phyloP scores from a whole-genome alignment of 2,329 filamentous ascomycete genomes.

The Exophiala lecanii-corni region DNA sequence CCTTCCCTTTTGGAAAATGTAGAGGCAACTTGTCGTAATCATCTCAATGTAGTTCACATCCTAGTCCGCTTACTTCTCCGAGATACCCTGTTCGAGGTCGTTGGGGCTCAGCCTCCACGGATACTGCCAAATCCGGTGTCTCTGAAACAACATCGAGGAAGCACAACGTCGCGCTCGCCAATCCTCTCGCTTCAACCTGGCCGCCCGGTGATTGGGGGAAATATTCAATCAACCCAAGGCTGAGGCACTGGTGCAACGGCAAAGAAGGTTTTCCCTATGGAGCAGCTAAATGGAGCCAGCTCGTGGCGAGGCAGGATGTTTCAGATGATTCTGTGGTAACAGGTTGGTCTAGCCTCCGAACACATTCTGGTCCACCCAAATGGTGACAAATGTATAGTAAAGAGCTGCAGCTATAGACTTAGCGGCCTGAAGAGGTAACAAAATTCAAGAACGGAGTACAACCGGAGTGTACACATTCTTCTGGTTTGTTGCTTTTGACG shows the following conservation, averaged over 20 bases:
- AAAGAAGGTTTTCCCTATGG: conserved; percentile 8
- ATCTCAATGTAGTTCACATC: conserved; percentile 9
- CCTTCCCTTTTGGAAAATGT: not conserved
- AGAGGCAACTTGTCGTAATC: conserved; percentile 9
- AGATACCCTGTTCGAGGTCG: conserved; percentile 2
- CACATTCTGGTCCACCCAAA: no score
- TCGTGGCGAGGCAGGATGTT: conserved; percentile 11
- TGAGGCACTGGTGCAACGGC: conserved; percentile 21
- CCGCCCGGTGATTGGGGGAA: not conserved
- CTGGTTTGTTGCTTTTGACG: no score
- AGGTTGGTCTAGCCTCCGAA: conserved; percentile 3
- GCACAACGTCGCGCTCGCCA: not conserved
- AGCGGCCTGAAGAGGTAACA: no score
- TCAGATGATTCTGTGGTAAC: no score
- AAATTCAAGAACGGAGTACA: no score
- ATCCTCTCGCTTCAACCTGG: not conserved
- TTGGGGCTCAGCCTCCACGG: conserved; percentile 9
- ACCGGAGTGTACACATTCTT: no score
- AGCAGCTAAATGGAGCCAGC: not conserved
- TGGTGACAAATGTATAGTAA: no score
- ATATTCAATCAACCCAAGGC: conserved; percentile 12
- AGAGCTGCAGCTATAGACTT: no score
- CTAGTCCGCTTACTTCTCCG: conserved; percentile 13
- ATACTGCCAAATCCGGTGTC: conserved; percentile 10
- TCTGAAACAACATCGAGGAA: conserved; percentile 13